Evolutionary conservation across 1,139 yeast genomes (phyloP), one percentile per base, ranked within the genome.

Genomic region (Yamadazyma kanchanaburiensis): DNA sequence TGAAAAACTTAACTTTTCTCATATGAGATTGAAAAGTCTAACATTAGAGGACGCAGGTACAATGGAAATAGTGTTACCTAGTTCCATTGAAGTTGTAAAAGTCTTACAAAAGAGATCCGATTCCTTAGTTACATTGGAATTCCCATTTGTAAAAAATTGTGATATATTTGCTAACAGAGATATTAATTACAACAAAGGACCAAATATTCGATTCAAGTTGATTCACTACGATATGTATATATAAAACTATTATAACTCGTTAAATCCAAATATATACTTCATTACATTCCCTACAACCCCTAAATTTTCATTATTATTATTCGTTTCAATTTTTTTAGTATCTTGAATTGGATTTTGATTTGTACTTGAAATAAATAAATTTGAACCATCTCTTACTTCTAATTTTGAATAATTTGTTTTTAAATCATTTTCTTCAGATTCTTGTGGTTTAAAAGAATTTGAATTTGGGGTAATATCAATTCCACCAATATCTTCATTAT

Each of bases 401-500:
- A 66, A 40, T 27, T 57, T 49, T 11, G 34, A 27, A n/a, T 31
- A 30, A 26, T 46, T 46, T 1, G 54, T 27, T 20, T 27, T 34
- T 14, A 20, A 24, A 15, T 24, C 26, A 8, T 30, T 15, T 24
- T 37, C 43, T 3, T 31, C 35, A 7, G 32, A 27, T 12, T 33
- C 34, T 18, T 32, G 32, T 6, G n/a, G 15, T 12, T 26, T 31
- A 18, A 28, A 29, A 9, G 12, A 23, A n/a, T n/a, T n/a, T n/a
- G n/a, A n/a, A n/a, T n/a, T n/a, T 8, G 20, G 20, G 10, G 19
- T 6, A 20, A 21, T 26, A 19, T 35, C 39, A 18, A 35, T 13
- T 5, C 39, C 36, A 4, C 87, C 88, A 22, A 80, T 65, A 43
- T 80, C 81, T 40, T 80, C 80, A 22, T 51, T 55, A 15, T 60